A percentile compares a stretch with the other conserved stretches of the same genome.
Evolutionary conservation across 805 yeast genomes (phyloP).

Genomic region (Teunomyces lycoperdinae): DNA sequence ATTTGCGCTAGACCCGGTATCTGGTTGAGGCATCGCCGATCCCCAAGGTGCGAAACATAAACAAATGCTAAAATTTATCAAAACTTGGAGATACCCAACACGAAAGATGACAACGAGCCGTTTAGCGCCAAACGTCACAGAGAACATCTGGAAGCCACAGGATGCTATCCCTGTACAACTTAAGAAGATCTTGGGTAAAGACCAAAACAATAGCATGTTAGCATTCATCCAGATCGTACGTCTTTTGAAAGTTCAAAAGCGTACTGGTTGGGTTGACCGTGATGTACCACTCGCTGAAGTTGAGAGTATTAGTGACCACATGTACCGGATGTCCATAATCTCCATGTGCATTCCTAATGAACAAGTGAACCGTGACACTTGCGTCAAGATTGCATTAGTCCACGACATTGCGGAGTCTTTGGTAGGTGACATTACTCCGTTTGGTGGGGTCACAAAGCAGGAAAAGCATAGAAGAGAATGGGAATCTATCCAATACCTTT

Average conservation of each 20-base stretch:
- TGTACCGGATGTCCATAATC: slow-evolving; percentile 89
- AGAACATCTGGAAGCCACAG: slow-evolving; percentile 51
- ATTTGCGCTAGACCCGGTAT: background rate
- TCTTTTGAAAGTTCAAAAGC: slow-evolving; percentile 68
- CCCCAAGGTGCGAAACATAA: background rate
- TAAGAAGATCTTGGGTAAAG: slow-evolving; percentile 32
- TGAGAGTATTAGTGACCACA: slow-evolving; percentile 87
- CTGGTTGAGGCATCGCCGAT: background rate
- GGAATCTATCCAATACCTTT: slow-evolving; percentile 64
- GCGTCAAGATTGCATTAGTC: slow-evolving; percentile 81
- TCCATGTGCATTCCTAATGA: slow-evolving; percentile 62
- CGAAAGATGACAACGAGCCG: background rate
- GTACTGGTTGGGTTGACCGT: slow-evolving; percentile 94
- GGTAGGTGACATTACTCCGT: slow-evolving; percentile 91
- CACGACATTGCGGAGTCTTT: slow-evolving; percentile 94
- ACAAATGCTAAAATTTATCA: background rate
- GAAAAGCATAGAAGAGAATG: slow-evolving; percentile 86
- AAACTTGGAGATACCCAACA: background rate
- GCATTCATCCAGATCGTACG: slow-evolving; percentile 65
- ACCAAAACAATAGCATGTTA: slow-evolving; percentile 44
- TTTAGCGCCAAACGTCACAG: slow-evolving; percentile 12
- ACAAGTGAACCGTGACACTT: slow-evolving; percentile 59
- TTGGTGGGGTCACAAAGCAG: slow-evolving; percentile 61
- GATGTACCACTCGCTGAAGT: slow-evolving; percentile 46
- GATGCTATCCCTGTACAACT: slow-evolving; percentile 49